phyloP scores from a whole-genome alignment of 768 basidiomycete species.

The Suillus discolor region DNA sequence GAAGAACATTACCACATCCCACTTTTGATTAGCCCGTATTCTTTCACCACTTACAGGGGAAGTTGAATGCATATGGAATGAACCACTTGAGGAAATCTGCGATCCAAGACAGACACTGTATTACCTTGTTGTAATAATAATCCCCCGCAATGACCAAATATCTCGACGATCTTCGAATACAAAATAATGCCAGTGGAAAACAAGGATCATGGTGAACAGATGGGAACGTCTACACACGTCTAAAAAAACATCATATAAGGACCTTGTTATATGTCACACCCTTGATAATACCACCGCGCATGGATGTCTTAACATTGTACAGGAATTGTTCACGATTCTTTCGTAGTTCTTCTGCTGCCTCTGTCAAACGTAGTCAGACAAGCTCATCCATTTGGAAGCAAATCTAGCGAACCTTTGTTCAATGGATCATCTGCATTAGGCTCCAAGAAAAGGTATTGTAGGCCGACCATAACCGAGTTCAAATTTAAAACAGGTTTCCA shows the following conservation, averaged over 20 bases:
- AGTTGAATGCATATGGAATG: slow-evolving; percentile 48
- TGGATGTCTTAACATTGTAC: slow-evolving; percentile 82
- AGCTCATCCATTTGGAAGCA: background rate
- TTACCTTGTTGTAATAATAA: slow-evolving; percentile 3
- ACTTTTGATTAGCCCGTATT: slow-evolving; percentile 88
- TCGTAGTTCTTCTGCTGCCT: slow-evolving; percentile 93
- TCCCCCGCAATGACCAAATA: slow-evolving; percentile 1
- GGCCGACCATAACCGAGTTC: slow-evolving; percentile 96
- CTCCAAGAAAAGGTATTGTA: slow-evolving; percentile 98
- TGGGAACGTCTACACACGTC: slow-evolving; percentile 12
- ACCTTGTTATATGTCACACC: slow-evolving; percentile 84
- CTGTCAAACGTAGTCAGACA: slow-evolving; percentile 45
- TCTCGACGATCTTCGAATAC: background rate
- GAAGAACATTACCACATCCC: slow-evolving; percentile 90
- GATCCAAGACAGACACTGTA: background rate
- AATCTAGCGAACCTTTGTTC: slow-evolving; percentile 84
- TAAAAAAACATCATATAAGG: slow-evolving; percentile 39
- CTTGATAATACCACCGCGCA: slow-evolving; percentile 81
- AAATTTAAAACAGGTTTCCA: slow-evolving; percentile 99
- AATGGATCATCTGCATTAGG: slow-evolving; percentile 98
- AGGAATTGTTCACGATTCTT: slow-evolving; percentile 84
- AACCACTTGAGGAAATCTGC: background rate
- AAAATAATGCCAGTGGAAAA: slow-evolving; percentile 3
- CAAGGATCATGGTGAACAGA: slow-evolving; percentile 1
- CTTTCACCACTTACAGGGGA: slow-evolving; percentile 92